Base-by-base conservation (phyloP, 345 rosid genomes). In the Abelmoschus esculentus region DNA sequence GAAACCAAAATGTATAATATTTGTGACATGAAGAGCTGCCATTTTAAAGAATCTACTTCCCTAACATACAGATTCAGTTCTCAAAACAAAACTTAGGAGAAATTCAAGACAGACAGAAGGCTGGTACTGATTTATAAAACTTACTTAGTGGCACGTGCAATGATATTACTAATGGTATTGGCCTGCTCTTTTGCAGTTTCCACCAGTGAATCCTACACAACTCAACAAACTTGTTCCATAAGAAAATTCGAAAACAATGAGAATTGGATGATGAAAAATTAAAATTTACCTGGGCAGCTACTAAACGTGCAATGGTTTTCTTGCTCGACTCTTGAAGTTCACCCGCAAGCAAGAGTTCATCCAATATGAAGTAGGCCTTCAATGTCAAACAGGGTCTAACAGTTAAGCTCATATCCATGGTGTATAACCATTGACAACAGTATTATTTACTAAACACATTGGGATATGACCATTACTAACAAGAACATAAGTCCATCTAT, bases 281-380 rank as follows among this genome's bases (percentile, higher is more conserved):
- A 53, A 3, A 56, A 1, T 18, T 36, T 77, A 88, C 97, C 93
- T 92, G 98, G 0, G 97, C 91, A 56, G 92, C 86, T 69, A 95
- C 85, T 67, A 90, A 78, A 82, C 92, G 82, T 58, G 98, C 93
- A 32, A 90, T 86, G 5, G 91, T 92, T 73, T 90, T 95, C 84
- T 95, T 95, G 86, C 99, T 92, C 0, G 98, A 73, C 77, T 92
- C 99, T 79, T 95, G 99, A 72, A 95, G 96, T 75, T 95, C 97
- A 1, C 98, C 99, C 5, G 96, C 99, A 70, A 91, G 86, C 78
- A 95, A 75, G 18, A 95, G 79, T 84, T 95, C 99, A 76, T 91
- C 97, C 85, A 95, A 74, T 79, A 90, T 81, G 70, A 91, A 90
- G 76, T 92, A 91, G 59, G 98, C 99, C 99, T 91, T 46, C 63